phyloP scores from a whole-genome alignment of 2,329 filamentous ascomycete species.

The Aspergillus intermedius region DNA sequence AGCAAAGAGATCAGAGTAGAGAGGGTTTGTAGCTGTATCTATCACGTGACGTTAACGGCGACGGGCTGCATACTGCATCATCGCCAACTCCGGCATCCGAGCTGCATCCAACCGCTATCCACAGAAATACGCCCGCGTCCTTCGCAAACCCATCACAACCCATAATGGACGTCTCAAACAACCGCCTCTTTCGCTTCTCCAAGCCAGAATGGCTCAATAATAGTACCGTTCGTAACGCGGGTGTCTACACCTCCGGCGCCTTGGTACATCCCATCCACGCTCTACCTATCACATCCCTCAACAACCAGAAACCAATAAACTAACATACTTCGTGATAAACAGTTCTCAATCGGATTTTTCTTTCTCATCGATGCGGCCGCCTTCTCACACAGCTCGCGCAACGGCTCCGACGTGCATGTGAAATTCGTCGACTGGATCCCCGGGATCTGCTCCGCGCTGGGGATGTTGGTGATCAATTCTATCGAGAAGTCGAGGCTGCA shows the following conservation, averaged over 20 bases:
- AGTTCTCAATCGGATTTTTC: constrained; percentile 67
- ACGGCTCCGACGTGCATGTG: constrained; percentile 57
- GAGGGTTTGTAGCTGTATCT: too few relatives aligned
- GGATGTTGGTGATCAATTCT: constrained; percentile 66
- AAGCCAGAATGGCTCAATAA: constrained; percentile 63
- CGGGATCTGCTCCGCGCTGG: constrained; percentile 61
- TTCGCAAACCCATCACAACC: not conserved
- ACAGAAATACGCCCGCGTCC: not conserved
- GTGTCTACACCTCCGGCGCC: constrained; percentile 61
- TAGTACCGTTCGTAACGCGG: constrained; percentile 55
- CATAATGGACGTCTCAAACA: constrained; percentile 40
- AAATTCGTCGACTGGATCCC: constrained; percentile 69
- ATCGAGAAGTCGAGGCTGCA: constrained; percentile 62
- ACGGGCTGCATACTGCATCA: constrained; percentile 7
- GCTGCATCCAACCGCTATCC: not conserved
- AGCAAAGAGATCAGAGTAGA: too few relatives aligned
- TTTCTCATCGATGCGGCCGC: constrained; percentile 61
- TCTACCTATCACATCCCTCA: constrained; percentile 3
- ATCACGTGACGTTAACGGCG: too few relatives aligned
- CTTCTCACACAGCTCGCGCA: constrained; percentile 56
- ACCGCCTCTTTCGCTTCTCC: constrained; percentile 60
- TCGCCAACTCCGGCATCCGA: constrained; percentile 4
- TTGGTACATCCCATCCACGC: constrained; percentile 45
- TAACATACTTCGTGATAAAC: not conserved
- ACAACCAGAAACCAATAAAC: not conserved